Evolutionary conservation across 192 early-diverging fungal species (phyloP), one percentile per base, ranked within the genome.

Genomic region (Coemansia reversa): DNA sequence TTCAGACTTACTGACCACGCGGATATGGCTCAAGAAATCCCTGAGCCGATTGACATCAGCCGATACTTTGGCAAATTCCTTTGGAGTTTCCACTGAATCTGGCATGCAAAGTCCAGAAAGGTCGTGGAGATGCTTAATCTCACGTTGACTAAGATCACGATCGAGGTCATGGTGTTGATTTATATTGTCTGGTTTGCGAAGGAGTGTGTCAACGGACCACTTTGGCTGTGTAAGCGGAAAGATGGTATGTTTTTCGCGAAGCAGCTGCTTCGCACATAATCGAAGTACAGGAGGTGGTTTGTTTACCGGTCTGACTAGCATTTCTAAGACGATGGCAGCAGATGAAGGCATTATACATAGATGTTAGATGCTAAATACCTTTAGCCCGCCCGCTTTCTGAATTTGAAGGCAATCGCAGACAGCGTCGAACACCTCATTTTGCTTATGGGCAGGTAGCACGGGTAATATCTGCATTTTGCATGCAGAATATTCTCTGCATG

Each of bases 21-120:
- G 63, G 3, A 79, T 63, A 23, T 79, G 76, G 47, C 76, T 67
- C 33, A 79, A 42, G 48, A 79, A 72, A 64, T 74, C 64, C 27
- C 71, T 63, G 16, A 79, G 76, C 61, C 66, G 64, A 63, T 79
- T 73, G 35, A 74, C 49, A 2, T 79, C 66, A 32, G 57, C 22
- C 29, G 30, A 35, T 1, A 64, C 49, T 18, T 33, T 62, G 22
- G n/a, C 52, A 51, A 58, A 32, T 6, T 61, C 58, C 7, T 60
- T 18, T 24, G 67, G 8, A 2, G 66, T 19, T 1, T 47, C n/a
- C 16, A 22, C 29, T 8, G 63, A 55, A 24, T 67, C 67, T 3
- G 70, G 67, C 56, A 69, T 58, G 1, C 54, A 35, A 19, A 79
- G 70, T 2, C 76, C 76, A 20, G 70, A 51, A 28, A 79, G 67